Percentiles rank a stretch among this genome's conserved stretches.
Conservation (phyloP, 1,284 basidiomycete genomes). For the Ustilago esculenta region DNA sequence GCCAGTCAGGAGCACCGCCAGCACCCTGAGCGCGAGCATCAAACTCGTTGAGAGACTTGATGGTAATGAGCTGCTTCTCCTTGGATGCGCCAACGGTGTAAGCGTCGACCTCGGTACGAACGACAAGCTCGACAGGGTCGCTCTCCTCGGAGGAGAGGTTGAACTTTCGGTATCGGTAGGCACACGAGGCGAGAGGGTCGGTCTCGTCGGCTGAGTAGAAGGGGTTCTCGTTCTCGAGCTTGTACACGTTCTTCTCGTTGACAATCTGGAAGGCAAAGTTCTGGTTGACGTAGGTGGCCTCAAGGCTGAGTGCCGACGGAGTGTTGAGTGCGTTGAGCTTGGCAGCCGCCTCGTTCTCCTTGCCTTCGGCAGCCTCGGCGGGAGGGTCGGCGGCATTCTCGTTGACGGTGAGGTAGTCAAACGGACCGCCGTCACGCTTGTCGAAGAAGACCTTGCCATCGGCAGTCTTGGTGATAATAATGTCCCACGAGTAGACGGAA, state of each 20-base stretch:
- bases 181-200: slow-evolving; percentile 92
- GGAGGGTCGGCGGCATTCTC: slow-evolving; percentile 98
- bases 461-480: slow-evolving; percentile 86
- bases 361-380: slow-evolving; percentile 72
- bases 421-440: slow-evolving; percentile 91
- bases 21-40: slow-evolving; percentile 89
- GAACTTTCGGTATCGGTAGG: slow-evolving; percentile 95
- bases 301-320: slow-evolving; percentile 89
- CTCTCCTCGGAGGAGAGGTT: slow-evolving; percentile 93
- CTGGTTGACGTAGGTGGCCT: slow-evolving; percentile 99
- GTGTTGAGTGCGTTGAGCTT: slow-evolving; percentile 84
- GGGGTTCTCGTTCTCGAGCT: slow-evolving; percentile 72
- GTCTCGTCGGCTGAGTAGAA: slow-evolving; percentile 92
- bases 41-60: slow-evolving; percentile 97
- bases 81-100: slow-evolving; percentile 70
- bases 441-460: slow-evolving; percentile 95
- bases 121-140: slow-evolving; percentile 79
- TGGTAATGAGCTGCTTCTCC: slow-evolving; percentile 71
- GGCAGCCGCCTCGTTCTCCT: slow-evolving; percentile 54
- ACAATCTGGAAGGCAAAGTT: slow-evolving; percentile 98
- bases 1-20: slow-evolving; percentile 95
- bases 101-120: slow-evolving; percentile 96
- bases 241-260: slow-evolving; percentile 73
- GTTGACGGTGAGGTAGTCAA: slow-evolving; percentile 96
- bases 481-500: slow-evolving; percentile 98